Base-by-base conservation (phyloP, 306 rosid species). In the Macrotyloma uniflorum region DNA sequence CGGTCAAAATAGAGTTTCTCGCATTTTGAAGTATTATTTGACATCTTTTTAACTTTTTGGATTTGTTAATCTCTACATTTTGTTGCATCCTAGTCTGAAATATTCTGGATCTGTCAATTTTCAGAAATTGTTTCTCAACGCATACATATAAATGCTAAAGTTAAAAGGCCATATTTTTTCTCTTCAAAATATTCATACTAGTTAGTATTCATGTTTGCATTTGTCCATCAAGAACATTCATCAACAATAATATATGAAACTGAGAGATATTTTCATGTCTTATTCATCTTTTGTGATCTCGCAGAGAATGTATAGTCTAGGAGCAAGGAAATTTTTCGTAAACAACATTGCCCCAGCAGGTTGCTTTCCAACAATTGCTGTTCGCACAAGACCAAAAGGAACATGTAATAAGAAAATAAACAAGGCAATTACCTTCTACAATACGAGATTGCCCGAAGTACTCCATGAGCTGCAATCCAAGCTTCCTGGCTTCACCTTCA, bases 311-410 rank as follows among this genome's bases (percentile, higher is more conserved):
- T 54, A 86, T 19, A 68, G 2, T 6, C 35, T 80, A 5, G 89
- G 89, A 62, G 89, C 79, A 71, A 83, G 89, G 24, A 83, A 46
- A 2, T 83, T 80, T 70, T 61, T 83, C 0, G 81, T 80, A 65
- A 72, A 73, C 67, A 83, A 76, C 59, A 32, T 80, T 54, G 58
- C 87, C 8, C 85, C 89, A 77, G 55, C 64, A 42, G 85, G 87
- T 15, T 86, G 87, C 69, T 76, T 80, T 76, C 89, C 85, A 67
- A 33, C 72, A 24, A 24, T 0, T 5, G 49, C 80, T 53, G 9
- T 24, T 2, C 33, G 0, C n/a, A 24, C 71, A 69, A 83, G 3
- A 51, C 82, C 80, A 49, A 83, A 51, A 67, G 80, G 78, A 72
- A 38, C 73, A 12, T 80, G 89, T 63, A 26, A 32, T 42, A 7